Percentiles rank a stretch among this genome's conserved stretches.
phyloP scores from a whole-genome alignment of 208 protist species.

The Spongospora subterranea region DNA sequence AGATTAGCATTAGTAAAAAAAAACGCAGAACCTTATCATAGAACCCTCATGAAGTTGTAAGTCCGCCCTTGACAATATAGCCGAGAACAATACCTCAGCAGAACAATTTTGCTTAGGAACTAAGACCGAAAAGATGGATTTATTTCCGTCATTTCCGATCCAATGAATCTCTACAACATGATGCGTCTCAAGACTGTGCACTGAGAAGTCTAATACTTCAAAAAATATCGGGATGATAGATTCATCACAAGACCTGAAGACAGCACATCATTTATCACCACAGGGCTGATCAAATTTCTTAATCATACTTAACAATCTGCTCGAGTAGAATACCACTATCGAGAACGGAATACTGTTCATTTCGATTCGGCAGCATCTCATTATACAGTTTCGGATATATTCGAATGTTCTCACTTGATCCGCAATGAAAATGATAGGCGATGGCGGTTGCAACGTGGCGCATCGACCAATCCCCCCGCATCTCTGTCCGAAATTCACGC shows the following conservation, averaged over 20 bases:
- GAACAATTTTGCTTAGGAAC: neutral
- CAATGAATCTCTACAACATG: neutral
- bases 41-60: neutral
- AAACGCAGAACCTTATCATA: neutral
- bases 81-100: neutral
- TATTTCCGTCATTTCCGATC: neutral
- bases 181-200: neutral
- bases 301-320: neutral
- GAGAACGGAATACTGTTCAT: neutral
- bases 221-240: conserved; percentile 1
- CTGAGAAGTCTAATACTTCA: conserved; percentile 26
- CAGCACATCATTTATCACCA: neutral
- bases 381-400: conserved; percentile 14
- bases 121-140: neutral
- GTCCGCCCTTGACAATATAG: neutral
- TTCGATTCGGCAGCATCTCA: neutral
- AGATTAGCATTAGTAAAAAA: neutral
- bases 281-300: neutral
- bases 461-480: neutral
- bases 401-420: neutral
- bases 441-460: neutral
- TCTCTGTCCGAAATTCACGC: neutral
- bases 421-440: neutral
- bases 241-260: neutral
- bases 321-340: neutral